These are phyloP conservation scores for Warburgia ugandensis DNA, from an alignment of 164 flowering plant genomes.

Conservation along the genomic window DNA sequence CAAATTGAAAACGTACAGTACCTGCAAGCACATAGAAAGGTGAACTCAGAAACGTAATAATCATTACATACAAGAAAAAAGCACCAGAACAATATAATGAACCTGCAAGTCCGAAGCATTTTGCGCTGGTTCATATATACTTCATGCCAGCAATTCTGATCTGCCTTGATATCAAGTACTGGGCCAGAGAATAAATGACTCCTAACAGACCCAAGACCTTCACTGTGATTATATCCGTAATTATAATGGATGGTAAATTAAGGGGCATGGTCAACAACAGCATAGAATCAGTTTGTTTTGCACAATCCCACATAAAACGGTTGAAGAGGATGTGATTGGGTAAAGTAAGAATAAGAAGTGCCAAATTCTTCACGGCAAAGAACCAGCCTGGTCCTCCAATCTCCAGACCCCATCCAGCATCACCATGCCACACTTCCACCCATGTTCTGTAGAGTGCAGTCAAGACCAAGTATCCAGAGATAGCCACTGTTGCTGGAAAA, in stretches of 20 bases:
- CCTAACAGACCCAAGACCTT: conserved; percentile 85
- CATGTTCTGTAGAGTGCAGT: conserved; percentile 74
- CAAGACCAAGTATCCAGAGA: conserved; percentile 65
- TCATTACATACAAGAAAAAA: not conserved
- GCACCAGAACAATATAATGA: not conserved
- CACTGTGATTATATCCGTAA: conserved; percentile 73
- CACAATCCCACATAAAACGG: conserved; percentile 85
- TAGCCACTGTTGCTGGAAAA: conserved; percentile 75
- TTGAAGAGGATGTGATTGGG: conserved; percentile 95
- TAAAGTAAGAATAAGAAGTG: conserved; percentile 80
- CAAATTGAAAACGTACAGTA: no score
- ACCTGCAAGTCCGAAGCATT: not conserved
- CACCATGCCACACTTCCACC: conserved; percentile 92
- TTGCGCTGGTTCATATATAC: conserved; percentile 37
- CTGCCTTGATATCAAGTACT: conserved; percentile 89
- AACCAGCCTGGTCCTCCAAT: conserved; percentile 95
- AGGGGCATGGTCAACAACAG: conserved; percentile 77
- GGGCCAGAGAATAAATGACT: conserved; percentile 77
- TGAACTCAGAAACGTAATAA: no score
- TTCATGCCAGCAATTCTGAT: conserved; percentile 80
- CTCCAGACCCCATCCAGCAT: conserved; percentile 79
- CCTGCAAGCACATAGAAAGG: no score
- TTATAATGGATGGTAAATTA: conserved; percentile 69
- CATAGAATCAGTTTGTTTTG: conserved; percentile 55
- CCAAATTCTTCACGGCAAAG: conserved; percentile 82